Evolutionary conservation across 176 grass and related monocot genomes (phyloP), one percentile per base, ranked within the genome.

Genomic region (Paspalum vaginatum): DNA sequence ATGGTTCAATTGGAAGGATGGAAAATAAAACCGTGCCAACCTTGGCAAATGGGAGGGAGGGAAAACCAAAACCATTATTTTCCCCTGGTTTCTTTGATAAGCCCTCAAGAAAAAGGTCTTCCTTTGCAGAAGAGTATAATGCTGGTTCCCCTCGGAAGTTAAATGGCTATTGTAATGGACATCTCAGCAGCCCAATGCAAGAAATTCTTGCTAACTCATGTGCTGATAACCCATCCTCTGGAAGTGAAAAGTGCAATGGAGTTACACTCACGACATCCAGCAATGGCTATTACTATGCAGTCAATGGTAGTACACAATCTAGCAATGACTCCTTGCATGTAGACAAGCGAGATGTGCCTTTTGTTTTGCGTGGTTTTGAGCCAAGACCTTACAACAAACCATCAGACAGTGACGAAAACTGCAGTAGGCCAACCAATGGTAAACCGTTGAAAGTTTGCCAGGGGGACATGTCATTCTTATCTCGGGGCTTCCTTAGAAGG

Each of bases 61-160:
- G 78, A 42, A 89, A 83, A 91, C 46, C 86, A 79, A 89, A 84
- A 41, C 72, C 83, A 85, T 42, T 81, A 52, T 84, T 90, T 79
- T 79, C 88, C 67, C 73, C 46, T 61, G 90, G 96, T 87, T 88
- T 93, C 46, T 70, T 93, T 50, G 75, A 99, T 62, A 89, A 83
- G 18, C 78, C 82, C 25, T 79, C 85, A 48, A 84, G 61, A 67
- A 66, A 84, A 53, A 95, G 89, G 59, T 63, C 88, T 73, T 68
- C 74, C 16, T 83, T 61, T 63, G 18, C 24, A 51, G 79, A 76
- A 79, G 77, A 85, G 69, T 69, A 22, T 26, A 75, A 32, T 60
- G 40, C 71, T 81, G 74, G 75, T 79, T 65, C 61, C 57, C 66
- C 74, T 51, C 59, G 21, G 48, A 81, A 89, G 46, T 20, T 65